Evolutionary conservation across 202 grass and related monocot genomes (phyloP).

Genomic region (Panicum hallii): DNA sequence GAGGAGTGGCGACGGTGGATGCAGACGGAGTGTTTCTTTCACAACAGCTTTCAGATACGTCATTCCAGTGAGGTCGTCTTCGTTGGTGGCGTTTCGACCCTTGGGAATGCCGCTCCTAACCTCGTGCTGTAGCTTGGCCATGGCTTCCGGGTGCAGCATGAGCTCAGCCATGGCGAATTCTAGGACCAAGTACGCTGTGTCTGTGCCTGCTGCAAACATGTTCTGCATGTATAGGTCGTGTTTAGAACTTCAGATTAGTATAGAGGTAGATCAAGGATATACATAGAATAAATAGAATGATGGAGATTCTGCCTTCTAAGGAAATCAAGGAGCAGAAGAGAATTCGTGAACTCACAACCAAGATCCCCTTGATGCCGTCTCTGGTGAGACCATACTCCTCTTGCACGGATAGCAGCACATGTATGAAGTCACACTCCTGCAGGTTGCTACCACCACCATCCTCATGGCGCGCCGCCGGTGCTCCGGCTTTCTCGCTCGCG

Average conservation of each 20-base stretch:
- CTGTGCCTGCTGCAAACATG: constrained; percentile 14
- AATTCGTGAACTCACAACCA: constrained; percentile 13
- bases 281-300: not conserved
- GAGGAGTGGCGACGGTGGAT: constrained; percentile 36
- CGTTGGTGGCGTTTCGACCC: not conserved
- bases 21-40: constrained; percentile 41
- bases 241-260: not conserved
- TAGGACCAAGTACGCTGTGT: not conserved
- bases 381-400: constrained; percentile 43
- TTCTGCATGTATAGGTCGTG: not conserved
- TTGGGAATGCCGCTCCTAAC: not conserved
- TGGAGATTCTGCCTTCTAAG: not conserved
- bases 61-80: not conserved
- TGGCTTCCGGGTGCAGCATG: not conserved
- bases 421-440: not conserved
- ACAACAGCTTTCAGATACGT: constrained; percentile 42
- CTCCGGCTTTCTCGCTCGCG: not conserved
- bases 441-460: not conserved
- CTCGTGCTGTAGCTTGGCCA: not conserved
- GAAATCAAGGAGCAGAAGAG: not conserved
- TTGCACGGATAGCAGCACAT: not conserved
- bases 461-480: not conserved
- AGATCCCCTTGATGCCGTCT: constrained; percentile 45
- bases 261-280: not conserved
- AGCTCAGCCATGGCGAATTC: constrained; percentile 24